Conservation (phyloP, 257 asterid species). For the Leonotis leonurus region DNA sequence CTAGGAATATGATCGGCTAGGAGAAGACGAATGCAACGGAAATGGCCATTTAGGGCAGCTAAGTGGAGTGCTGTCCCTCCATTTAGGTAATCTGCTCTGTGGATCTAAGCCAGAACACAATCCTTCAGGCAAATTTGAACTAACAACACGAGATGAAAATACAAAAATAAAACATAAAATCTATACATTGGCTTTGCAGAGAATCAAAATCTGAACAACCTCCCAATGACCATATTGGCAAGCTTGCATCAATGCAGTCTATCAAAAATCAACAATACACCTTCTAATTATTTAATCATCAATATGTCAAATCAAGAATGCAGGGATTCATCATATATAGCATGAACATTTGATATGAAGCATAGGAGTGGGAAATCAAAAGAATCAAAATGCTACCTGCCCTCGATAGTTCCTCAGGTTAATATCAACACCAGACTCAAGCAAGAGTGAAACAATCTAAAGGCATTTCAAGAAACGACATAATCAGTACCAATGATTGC, state of each 20-base stretch:
- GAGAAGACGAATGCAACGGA: slow-evolving; percentile 67
- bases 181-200: slow-evolving; percentile 67
- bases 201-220: slow-evolving; percentile 74
- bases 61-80: slow-evolving; percentile 87
- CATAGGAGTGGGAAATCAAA: background rate
- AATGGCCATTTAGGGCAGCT: slow-evolving; percentile 83
- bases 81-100: slow-evolving; percentile 76
- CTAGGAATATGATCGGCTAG: slow-evolving; percentile 81
- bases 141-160: background rate
- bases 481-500: background rate
- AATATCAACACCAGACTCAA: slow-evolving; percentile 76
- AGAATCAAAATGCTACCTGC: slow-evolving; percentile 39
- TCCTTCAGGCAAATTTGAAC: background rate
- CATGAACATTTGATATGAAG: background rate
- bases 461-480: background rate
- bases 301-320: background rate
- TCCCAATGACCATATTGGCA: slow-evolving; percentile 93
- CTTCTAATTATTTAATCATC: background rate
- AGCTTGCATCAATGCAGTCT: slow-evolving; percentile 95
- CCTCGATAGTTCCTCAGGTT: slow-evolving; percentile 78
- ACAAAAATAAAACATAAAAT: background rate
- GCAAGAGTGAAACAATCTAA: slow-evolving; percentile 74
- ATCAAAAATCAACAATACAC: slow-evolving; percentile 20
- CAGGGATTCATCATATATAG: background rate
- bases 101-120: slow-evolving; percentile 38